phyloP scores from a whole-genome alignment of 108 stramenopile species.

The Cyclotella baltica region DNA sequence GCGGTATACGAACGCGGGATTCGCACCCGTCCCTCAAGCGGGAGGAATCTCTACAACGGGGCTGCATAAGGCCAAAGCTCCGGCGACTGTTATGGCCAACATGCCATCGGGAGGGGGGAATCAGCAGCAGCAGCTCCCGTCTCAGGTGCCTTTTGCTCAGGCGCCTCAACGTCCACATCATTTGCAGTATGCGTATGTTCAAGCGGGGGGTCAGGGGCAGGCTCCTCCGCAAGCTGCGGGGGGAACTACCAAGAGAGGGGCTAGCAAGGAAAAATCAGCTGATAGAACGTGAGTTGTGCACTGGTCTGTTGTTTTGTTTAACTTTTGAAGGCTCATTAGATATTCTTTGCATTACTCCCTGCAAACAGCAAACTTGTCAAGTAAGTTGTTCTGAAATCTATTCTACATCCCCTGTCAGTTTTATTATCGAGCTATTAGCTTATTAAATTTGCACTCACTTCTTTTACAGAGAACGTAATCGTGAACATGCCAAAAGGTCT shows the following conservation, averaged over 20 bases:
- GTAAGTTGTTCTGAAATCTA: conserved; percentile 25
- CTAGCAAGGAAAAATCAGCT: conserved; percentile 3
- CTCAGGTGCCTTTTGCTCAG: conserved; percentile 69
- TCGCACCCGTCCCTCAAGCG: conserved; percentile 65
- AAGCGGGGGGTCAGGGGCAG: conserved; percentile 33
- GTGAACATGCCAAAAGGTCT: conserved; percentile 93
- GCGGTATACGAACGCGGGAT: conserved; percentile 34
- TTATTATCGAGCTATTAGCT: neutral
- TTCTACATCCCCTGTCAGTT: neutral
- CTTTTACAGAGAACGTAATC: conserved; percentile 82
- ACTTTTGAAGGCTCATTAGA: neutral
- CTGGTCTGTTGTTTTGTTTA: conserved; percentile 13
- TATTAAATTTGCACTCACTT: conserved; percentile 4
- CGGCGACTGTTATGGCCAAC: conserved; percentile 73
- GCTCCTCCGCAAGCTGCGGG: conserved; percentile 14
- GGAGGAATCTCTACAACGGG: conserved; percentile 83
- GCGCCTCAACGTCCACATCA: conserved; percentile 84
- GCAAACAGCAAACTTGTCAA: conserved; percentile 47
- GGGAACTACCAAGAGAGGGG: conserved; percentile 5
- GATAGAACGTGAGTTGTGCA: conserved; percentile 21
- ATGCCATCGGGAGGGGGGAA: conserved; percentile 22
- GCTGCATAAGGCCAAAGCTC: conserved; percentile 57
- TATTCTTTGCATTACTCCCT: conserved; percentile 1
- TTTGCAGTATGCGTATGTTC: conserved; percentile 78
- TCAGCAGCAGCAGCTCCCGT: conserved; percentile 11